Evolutionary conservation across 768 basidiomycete genomes (phyloP), one percentile per base, ranked within the genome.

Genomic region (Psilocybe cyanescens): DNA sequence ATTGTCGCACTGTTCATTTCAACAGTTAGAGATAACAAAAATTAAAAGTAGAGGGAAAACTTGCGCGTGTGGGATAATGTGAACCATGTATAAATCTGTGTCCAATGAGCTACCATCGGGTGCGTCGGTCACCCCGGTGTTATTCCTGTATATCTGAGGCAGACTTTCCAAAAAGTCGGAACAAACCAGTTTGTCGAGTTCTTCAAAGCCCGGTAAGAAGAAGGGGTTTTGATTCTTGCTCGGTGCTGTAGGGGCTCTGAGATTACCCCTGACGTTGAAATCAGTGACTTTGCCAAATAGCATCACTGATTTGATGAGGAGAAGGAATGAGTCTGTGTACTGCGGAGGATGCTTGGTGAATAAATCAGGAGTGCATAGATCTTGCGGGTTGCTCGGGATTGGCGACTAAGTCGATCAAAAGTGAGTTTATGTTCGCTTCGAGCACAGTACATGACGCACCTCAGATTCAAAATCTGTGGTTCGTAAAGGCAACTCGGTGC

Each of bases 71-170:
- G 93, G 93, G 62, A 92, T 83, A 46, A 94, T 82, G 68, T 94
- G 92, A 44, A 91, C 92, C 89, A 94, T 86, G 71, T 91, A 94
- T 59, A 95, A 75, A 71, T 95, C 92, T 1, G 90, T 93, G 70
- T 95, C 91, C 44, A 94, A 76, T 8, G 78, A 80, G 35, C 81
- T 82, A 50, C 82, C 86, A 44, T 85, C 84, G 45, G 83, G 79
- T 41, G 80, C 75, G 58, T 90, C 87, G 58, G 79, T 83, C 58
- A 86, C 82, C n/a, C 84, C 88, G 57, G 76, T 79, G 63, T 83
- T 88, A 70, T 82, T 85, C 75, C 84, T 88, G 74, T 80, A 89
- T 50, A 83, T 81, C 57, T 83, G 84, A 1, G 92, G 92, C 51
- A 95, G 78, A 66, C 80, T 91, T 57, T 85, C 82, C 49, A 92